These are phyloP conservation scores for Suillus bovinus DNA, from an alignment of 768 basidiomycete genomes.

Conservation along the genomic window DNA sequence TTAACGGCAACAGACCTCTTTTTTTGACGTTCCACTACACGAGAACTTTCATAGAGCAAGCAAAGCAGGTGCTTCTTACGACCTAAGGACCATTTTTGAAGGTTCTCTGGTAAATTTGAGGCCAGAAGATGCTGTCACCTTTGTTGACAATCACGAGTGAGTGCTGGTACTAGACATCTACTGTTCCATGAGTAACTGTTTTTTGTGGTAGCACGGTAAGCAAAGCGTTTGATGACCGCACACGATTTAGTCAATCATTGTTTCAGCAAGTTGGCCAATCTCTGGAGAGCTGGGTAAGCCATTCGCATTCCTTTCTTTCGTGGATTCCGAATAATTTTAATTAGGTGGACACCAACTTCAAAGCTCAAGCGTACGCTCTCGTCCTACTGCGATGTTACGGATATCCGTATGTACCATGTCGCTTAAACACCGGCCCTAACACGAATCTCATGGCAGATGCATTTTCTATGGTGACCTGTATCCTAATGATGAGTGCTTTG, in stretches of 20 bases:
- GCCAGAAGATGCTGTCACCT: slow-evolving; percentile 84
- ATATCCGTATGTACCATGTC: slow-evolving; percentile 59
- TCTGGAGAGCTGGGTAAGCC: slow-evolving; percentile 78
- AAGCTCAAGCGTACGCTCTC: slow-evolving; percentile 79
- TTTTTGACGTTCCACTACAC: slow-evolving; percentile 92
- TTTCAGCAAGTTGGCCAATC: slow-evolving; percentile 67
- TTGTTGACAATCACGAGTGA: slow-evolving; percentile 90
- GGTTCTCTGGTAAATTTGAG: slow-evolving; percentile 64
- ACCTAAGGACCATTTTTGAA: slow-evolving; percentile 74
- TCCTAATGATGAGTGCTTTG: slow-evolving; percentile 67
- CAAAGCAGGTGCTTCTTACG: slow-evolving; percentile 62
- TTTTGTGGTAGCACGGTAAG: slow-evolving; percentile 57
- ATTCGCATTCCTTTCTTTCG: neutral
- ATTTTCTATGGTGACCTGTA: slow-evolving; percentile 89
- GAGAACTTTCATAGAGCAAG: slow-evolving; percentile 81
- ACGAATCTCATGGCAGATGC: slow-evolving; percentile 47
- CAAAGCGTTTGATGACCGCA: slow-evolving; percentile 6
- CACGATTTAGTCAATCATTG: slow-evolving; percentile 1
- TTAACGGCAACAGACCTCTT: slow-evolving; percentile 57
- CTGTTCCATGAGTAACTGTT: neutral
- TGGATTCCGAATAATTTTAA: neutral
- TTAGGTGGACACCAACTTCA: slow-evolving; percentile 72
- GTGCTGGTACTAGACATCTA: slow-evolving; percentile 23
- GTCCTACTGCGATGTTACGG: slow-evolving; percentile 71
- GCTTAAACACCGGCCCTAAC: slow-evolving; percentile 2